Percentiles rank a stretch among this genome's conserved stretches.
Evolutionary conservation across 2,329 filamentous ascomycete species (phyloP).

Genomic region (Rugonectria rugulosa): DNA sequence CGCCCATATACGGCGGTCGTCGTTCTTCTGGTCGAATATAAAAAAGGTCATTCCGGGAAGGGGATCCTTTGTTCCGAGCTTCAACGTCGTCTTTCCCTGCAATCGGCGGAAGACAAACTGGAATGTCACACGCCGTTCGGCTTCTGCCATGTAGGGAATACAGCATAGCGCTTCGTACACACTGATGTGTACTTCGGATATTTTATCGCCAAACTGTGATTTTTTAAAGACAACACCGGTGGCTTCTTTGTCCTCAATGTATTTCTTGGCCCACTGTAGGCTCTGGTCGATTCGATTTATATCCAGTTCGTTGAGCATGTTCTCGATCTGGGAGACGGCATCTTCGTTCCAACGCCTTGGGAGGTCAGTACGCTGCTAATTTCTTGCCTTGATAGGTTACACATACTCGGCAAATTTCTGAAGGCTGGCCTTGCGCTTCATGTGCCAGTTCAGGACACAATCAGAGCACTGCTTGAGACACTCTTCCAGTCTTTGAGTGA

Average conservation of each 20-base stretch:
- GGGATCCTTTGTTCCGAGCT: constrained; percentile 73
- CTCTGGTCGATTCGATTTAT: constrained; percentile 68
- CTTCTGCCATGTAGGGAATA: constrained; percentile 73
- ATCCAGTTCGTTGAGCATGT: constrained; percentile 66
- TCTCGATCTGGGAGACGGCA: constrained; percentile 58
- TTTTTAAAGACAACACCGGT: constrained; percentile 56
- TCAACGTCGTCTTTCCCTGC: constrained; percentile 75
- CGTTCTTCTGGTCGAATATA: constrained; percentile 70
- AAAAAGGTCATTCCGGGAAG: constrained; percentile 87
- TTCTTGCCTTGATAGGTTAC: not conserved
- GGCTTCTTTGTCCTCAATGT: constrained; percentile 61
- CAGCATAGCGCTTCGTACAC: constrained; percentile 91
- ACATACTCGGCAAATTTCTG: constrained; percentile 68
- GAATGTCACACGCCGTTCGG: constrained; percentile 66
- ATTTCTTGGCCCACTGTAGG: constrained; percentile 62
- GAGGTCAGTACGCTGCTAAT: constrained; percentile 29
- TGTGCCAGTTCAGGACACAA: constrained; percentile 79
- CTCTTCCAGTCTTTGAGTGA: constrained; percentile 63
- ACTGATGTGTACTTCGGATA: constrained; percentile 72
- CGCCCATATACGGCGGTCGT: constrained; percentile 58
- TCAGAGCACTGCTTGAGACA: constrained; percentile 71
- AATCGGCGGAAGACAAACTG: constrained; percentile 84
- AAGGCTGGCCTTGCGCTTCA: constrained; percentile 68
- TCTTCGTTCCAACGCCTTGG: constrained; percentile 57
- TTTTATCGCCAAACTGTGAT: constrained; percentile 53